These are phyloP conservation scores for Trifolium dubium DNA, from an alignment of 306 rosid genomes.

Conservation along the genomic window DNA sequence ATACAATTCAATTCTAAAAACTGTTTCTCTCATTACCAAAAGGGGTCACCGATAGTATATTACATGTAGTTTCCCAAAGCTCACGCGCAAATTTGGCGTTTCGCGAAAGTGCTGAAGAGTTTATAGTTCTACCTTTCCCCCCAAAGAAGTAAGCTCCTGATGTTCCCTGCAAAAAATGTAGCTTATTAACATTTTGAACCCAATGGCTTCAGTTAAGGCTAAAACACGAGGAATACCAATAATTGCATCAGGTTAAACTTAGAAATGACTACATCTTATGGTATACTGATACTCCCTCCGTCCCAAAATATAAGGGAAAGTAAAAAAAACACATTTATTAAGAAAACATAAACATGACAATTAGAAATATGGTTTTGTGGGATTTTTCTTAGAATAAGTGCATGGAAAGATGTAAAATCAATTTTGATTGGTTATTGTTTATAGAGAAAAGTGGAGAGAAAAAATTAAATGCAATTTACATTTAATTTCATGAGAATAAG, in stretches of 20 bases:
- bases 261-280: conserved; percentile 18
- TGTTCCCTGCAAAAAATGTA: conserved; percentile 61
- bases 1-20: conserved; percentile 30
- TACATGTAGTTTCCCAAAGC: conserved; percentile 75
- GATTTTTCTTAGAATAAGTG: no score
- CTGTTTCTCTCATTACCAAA: conserved; percentile 45
- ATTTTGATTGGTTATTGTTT: no score
- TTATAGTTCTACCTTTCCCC: conserved; percentile 66
- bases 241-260: conserved; percentile 14
- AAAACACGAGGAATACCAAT: conserved; percentile 1
- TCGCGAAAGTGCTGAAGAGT: conserved; percentile 61
- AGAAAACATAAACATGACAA: no score
- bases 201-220: conserved; percentile 8
- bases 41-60: conserved; percentile 59
- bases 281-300: no score
- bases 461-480: no score
- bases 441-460: no score
- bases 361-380: no score
- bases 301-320: no score
- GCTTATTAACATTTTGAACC: conserved; percentile 24
- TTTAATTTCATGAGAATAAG: no score
- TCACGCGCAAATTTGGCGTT: conserved; percentile 60
- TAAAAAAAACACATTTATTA: no score
- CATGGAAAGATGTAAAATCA: no score
- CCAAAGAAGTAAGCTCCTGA: conserved; percentile 83